phyloP scores from a whole-genome alignment of 257 asterid species.

The Gynochthodes officinalis region DNA sequence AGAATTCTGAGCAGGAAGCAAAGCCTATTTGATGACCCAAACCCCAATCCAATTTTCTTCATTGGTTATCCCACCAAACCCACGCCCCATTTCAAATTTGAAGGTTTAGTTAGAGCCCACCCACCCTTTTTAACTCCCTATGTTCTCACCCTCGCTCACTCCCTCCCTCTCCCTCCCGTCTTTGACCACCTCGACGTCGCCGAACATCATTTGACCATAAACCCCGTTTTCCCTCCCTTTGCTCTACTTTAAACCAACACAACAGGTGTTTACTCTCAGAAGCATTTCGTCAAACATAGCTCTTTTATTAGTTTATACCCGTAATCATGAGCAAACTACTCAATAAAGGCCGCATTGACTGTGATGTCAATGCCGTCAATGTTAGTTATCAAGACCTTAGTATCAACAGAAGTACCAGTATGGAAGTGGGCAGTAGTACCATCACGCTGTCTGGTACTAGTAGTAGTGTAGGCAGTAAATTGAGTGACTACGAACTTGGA shows the following conservation, averaged over 20 bases:
- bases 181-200: slow-evolving; percentile 80
- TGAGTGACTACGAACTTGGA: slow-evolving; percentile 34
- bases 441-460: slow-evolving; percentile 45
- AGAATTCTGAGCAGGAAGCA: slow-evolving; percentile 27
- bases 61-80: slow-evolving; percentile 46
- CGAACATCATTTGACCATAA: slow-evolving; percentile 52
- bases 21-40: slow-evolving; percentile 23
- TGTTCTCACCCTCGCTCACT: neutral
- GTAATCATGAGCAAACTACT: slow-evolving; percentile 43
- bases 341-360: slow-evolving; percentile 22
- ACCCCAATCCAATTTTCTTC: slow-evolving; percentile 22
- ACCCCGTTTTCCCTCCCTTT: slow-evolving; percentile 36
- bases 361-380: slow-evolving; percentile 34
- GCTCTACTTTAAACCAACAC: slow-evolving; percentile 26
- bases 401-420: slow-evolving; percentile 42
- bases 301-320: neutral
- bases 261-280: slow-evolving; percentile 20
- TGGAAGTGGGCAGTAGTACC: slow-evolving; percentile 43
- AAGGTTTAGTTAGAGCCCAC: slow-evolving; percentile 9
- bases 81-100: slow-evolving; percentile 62
- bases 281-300: slow-evolving; percentile 49
- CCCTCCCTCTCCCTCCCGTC: slow-evolving; percentile 41
- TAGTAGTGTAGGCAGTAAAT: slow-evolving; percentile 25
- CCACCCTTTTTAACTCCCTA: slow-evolving; percentile 35
- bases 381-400: slow-evolving; percentile 47